These are phyloP conservation scores for Polyporus arcularius DNA, from an alignment of 768 basidiomycete species.

Conservation along the genomic window DNA sequence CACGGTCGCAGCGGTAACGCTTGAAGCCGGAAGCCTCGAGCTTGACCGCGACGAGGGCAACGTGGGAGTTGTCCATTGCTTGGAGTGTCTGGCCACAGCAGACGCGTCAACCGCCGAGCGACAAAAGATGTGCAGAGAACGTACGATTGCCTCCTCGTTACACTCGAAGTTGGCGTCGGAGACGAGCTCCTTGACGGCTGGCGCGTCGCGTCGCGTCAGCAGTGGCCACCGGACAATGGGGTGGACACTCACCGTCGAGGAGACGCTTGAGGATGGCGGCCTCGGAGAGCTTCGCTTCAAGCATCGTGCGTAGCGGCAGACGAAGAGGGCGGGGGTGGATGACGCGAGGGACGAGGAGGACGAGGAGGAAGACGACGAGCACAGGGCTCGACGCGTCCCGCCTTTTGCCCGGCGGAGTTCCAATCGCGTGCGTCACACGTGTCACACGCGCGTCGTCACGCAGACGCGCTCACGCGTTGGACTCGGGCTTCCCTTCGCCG, in stretches of 20 bases:
- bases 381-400: constrained; percentile 28
- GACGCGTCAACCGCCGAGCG: constrained; percentile 4
- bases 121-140: constrained; percentile 27
- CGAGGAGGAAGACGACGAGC: constrained; percentile 14
- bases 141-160: constrained; percentile 88
- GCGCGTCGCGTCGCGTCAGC: neutral
- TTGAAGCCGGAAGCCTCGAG: constrained; percentile 80
- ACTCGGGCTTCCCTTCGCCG: no score
- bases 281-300: constrained; percentile 89
- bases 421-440: constrained; percentile 3
- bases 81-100: constrained; percentile 63
- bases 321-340: neutral
- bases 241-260: constrained; percentile 71
- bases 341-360: constrained; percentile 8
- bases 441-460: neutral
- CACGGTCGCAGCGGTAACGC: constrained; percentile 90
- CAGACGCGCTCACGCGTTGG: neutral
- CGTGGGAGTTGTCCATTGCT: constrained; percentile 99
- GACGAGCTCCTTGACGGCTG: constrained; percentile 97
- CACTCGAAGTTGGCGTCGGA: constrained; percentile 98
- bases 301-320: constrained; percentile 46
- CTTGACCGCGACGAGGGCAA: constrained; percentile 91
- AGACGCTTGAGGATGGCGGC: constrained; percentile 91
- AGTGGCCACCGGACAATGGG: neutral
- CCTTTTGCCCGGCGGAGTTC: neutral